Percentiles rank a stretch among this genome's conserved stretches.
These are phyloP conservation scores for Nitzschia sp. DNA, from an alignment of 108 stramenopile genomes.

Conservation along the genomic window DNA sequence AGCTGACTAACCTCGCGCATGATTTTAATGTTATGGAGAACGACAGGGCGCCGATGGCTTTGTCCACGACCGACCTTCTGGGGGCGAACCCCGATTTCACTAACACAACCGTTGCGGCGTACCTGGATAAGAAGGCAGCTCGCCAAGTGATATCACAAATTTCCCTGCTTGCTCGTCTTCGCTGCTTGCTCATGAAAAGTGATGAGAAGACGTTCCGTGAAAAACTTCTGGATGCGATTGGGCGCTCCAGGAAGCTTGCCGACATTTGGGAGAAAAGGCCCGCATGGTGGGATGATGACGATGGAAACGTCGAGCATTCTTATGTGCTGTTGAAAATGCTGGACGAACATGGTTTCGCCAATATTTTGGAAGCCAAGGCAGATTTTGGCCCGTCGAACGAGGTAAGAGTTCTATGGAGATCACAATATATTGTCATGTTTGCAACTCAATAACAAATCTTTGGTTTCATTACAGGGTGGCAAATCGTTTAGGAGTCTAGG, in stretches of 20 bases:
- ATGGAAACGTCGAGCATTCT: slow-evolving; percentile 38
- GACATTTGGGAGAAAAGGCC: slow-evolving; percentile 71
- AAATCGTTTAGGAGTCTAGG: slow-evolving; percentile 14
- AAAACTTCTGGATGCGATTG: slow-evolving; percentile 47
- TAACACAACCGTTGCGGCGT: slow-evolving; percentile 42
- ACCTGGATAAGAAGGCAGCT: slow-evolving; percentile 66
- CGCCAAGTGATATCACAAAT: slow-evolving; percentile 67
- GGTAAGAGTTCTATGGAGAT: slow-evolving; percentile 12
- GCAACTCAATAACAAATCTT: too few species aligned
- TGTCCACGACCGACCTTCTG: slow-evolving; percentile 50
- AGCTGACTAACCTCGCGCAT: slow-evolving; percentile 41
- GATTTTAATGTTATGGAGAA: slow-evolving; percentile 57
- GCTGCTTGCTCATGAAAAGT: slow-evolving; percentile 60
- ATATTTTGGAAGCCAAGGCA: slow-evolving; percentile 15
- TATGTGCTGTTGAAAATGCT: slow-evolving; percentile 27
- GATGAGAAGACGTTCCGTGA: slow-evolving; percentile 35
- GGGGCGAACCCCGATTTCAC: slow-evolving; percentile 42
- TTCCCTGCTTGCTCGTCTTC: slow-evolving; percentile 63
- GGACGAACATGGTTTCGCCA: slow-evolving; percentile 31
- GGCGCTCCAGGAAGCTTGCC: slow-evolving; percentile 36
- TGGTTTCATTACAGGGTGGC: too few species aligned
- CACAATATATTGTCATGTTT: slow-evolving; percentile 7
- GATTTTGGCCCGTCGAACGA: slow-evolving; percentile 18
- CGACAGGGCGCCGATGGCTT: slow-evolving; percentile 47
- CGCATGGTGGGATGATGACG: slow-evolving; percentile 61